Evolutionary conservation across 805 yeast species (phyloP).

Genomic region (Jamesozyma jinghongensis): DNA sequence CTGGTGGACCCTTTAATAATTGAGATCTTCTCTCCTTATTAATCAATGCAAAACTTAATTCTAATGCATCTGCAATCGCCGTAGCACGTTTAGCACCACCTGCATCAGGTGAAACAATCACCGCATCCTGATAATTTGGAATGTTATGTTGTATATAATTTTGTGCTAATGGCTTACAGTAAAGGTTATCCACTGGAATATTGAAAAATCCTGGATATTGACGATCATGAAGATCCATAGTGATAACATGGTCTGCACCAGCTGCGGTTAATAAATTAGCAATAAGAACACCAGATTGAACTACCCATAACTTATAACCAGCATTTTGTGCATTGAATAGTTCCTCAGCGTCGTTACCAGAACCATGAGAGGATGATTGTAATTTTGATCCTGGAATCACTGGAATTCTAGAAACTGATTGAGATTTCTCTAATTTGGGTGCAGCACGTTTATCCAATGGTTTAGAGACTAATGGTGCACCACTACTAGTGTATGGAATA

Average conservation of each 20-base stretch:
- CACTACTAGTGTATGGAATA: slow-evolving; percentile 69
- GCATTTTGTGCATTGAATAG: slow-evolving; percentile 37
- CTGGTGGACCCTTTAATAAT: slow-evolving; percentile 30
- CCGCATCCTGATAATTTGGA: slow-evolving; percentile 74
- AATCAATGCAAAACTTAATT: slow-evolving; percentile 84
- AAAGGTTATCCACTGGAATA: slow-evolving; percentile 90
- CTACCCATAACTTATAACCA: slow-evolving; percentile 90
- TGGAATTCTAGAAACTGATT: slow-evolving; percentile 26
- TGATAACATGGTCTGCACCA: slow-evolving; percentile 93
- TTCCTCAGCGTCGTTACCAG: slow-evolving; percentile 25
- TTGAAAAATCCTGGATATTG: slow-evolving; percentile 97
- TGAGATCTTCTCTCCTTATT: slow-evolving; percentile 79
- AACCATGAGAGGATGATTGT: slow-evolving; percentile 11
- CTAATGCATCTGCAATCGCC: slow-evolving; percentile 82
- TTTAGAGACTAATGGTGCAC: slow-evolving; percentile 52
- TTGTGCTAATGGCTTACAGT: slow-evolving; percentile 79
- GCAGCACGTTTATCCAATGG: slow-evolving; percentile 22
- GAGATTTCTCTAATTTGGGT: slow-evolving; percentile 11
- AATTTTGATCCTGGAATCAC: slow-evolving; percentile 30
- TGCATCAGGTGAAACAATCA: slow-evolving; percentile 94
- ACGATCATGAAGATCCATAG: slow-evolving; percentile 97
- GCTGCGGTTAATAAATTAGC: slow-evolving; percentile 83
- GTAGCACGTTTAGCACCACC: slow-evolving; percentile 99
- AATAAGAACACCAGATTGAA: slow-evolving; percentile 87
- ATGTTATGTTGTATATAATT: slow-evolving; percentile 71